These are phyloP conservation scores for Botrytis fabae DNA, from an alignment of 2,329 filamentous ascomycete species.

Conservation along the genomic window DNA sequence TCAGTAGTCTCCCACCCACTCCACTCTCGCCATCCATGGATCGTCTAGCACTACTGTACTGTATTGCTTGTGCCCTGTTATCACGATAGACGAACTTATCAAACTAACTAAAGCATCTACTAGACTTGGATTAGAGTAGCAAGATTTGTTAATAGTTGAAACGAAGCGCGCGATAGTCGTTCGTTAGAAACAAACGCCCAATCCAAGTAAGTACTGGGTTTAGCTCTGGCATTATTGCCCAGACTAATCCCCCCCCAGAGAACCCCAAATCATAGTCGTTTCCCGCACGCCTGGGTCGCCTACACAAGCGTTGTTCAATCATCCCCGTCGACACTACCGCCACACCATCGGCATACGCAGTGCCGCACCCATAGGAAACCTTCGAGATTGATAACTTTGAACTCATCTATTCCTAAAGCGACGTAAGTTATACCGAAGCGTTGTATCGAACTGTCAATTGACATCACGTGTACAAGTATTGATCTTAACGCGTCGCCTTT, in stretches of 20 bases:
- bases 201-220: constrained; percentile 19
- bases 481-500: not conserved
- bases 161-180: constrained; percentile 28
- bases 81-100: constrained; percentile 8
- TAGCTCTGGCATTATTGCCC: constrained; percentile 19
- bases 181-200: constrained; percentile 26
- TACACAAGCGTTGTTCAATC: constrained; percentile 32
- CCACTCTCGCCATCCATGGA: constrained; percentile 2
- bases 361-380: not conserved
- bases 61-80: not conserved
- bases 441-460: not conserved
- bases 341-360: not conserved
- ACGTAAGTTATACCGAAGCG: not conserved
- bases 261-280: constrained; percentile 27
- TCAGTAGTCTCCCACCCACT: constrained; percentile 12
- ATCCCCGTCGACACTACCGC: constrained; percentile 16
- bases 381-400: not conserved
- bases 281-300: constrained; percentile 36
- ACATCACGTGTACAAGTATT: constrained; percentile 13
- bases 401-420: not conserved
- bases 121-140: constrained; percentile 20
- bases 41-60: constrained; percentile 4
- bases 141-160: constrained; percentile 23
- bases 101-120: constrained; percentile 9
- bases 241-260: constrained; percentile 27